Evolutionary conservation across 768 basidiomycete species (phyloP).

Genomic region (Pleurotus tuoliensis): DNA sequence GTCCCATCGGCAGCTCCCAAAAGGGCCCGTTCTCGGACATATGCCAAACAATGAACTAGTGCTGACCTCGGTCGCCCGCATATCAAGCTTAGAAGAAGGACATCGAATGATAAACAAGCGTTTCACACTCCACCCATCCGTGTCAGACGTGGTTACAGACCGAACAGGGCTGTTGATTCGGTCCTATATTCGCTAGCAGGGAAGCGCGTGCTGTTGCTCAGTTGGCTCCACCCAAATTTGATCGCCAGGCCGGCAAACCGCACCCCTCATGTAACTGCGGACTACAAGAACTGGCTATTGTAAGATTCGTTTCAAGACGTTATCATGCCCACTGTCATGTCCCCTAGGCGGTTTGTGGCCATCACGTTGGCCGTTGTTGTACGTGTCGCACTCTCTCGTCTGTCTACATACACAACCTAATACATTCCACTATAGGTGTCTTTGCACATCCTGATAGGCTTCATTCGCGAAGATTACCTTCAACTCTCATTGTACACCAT

Average conservation of each 20-base stretch:
- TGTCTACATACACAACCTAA: background rate
- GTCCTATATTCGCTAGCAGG: no score
- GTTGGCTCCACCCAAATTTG: background rate
- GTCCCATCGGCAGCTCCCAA: no score
- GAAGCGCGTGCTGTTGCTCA: background rate
- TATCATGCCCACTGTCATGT: constrained; percentile 38
- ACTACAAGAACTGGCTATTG: constrained; percentile 11
- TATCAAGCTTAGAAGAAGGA: no score
- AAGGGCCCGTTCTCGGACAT: no score
- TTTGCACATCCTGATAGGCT: constrained; percentile 51
- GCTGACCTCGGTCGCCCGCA: no score
- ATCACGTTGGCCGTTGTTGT: constrained; percentile 46
- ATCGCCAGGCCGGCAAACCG: background rate
- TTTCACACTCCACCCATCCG: background rate
- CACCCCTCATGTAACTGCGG: constrained; percentile 18
- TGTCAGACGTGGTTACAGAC: no score
- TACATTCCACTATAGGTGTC: constrained; percentile 34
- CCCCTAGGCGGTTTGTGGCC: constrained; percentile 56
- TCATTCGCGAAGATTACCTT: constrained; percentile 47
- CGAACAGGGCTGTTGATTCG: no score
- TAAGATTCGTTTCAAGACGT: constrained; percentile 1
- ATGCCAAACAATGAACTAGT: no score
- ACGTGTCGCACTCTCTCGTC: constrained; percentile 15
- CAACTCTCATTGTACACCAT: constrained; percentile 41
- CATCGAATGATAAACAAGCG: no score